These are phyloP conservation scores for Durio zibethinus DNA, from an alignment of 345 rosid species.

Conservation along the genomic window DNA sequence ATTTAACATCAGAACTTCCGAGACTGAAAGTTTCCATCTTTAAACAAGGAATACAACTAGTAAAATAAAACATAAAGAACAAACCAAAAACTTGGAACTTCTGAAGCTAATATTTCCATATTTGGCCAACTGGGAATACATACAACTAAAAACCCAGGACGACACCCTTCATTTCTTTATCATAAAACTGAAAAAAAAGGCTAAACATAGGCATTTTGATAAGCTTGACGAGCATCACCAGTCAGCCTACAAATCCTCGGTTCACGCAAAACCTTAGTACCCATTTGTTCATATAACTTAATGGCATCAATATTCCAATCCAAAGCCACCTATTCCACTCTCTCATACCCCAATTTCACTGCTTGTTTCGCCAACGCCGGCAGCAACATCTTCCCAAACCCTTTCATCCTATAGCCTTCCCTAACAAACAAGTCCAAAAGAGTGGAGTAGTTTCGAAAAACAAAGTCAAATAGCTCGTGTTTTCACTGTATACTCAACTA, in stretches of 20 bases:
- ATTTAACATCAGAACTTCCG: not conserved
- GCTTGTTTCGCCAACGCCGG: constrained; percentile 80
- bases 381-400: constrained; percentile 69
- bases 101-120: not conserved
- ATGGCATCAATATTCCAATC: constrained; percentile 90
- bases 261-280: constrained; percentile 62
- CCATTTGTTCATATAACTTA: constrained; percentile 82
- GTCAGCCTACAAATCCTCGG: constrained; percentile 86
- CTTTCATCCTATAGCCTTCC: constrained; percentile 72
- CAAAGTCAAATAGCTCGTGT: no score
- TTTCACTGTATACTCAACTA: no score
- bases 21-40: not conserved
- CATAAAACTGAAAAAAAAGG: not conserved
- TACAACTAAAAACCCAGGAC: not conserved
- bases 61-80: not conserved
- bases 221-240: constrained; percentile 72
- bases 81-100: not conserved
- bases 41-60: not conserved
- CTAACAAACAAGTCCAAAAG: constrained; percentile 77
- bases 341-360: constrained; percentile 78
- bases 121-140: not conserved
- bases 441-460: constrained; percentile 68
- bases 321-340: constrained; percentile 84
- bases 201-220: constrained; percentile 33
- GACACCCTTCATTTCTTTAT: not conserved